Conservation (phyloP, 495 filamentous ascomycete species). For the Chaetomium tenue region DNA sequence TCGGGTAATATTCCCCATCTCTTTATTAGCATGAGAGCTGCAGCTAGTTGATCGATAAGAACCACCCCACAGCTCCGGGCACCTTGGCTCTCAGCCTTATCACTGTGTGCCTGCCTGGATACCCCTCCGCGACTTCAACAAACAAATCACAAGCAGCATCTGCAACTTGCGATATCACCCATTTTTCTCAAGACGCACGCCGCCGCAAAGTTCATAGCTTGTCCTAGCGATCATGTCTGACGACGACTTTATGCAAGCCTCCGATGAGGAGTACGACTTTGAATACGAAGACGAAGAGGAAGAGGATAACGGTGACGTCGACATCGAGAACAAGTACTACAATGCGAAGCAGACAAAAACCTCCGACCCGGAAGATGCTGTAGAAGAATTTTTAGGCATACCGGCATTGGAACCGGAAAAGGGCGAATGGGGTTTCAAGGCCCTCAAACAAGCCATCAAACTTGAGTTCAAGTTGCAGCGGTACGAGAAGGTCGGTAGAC, state of each 20-base stretch:
- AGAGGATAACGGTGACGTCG: conserved; percentile 81
- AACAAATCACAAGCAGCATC: neutral
- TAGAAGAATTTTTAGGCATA: conserved; percentile 86
- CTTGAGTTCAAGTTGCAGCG: conserved; percentile 84
- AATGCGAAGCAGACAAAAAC: conserved; percentile 97
- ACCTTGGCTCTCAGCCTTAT: conserved; percentile 18
- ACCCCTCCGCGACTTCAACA: neutral
- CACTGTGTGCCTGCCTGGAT: conserved; percentile 12
- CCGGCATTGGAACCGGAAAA: conserved; percentile 81
- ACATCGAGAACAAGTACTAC: conserved; percentile 99
- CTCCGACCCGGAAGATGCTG: conserved; percentile 79
- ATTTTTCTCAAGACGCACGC: neutral
- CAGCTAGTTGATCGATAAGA: conserved; percentile 29
- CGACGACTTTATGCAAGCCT: conserved; percentile 98
- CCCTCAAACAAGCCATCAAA: conserved; percentile 95
- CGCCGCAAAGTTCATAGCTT: neutral
- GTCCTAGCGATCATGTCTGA: conserved; percentile 71
- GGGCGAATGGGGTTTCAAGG: conserved; percentile 98
- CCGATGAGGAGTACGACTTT: conserved; percentile 94
- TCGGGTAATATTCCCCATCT: neutral
- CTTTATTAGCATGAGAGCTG: neutral
- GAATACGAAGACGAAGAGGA: conserved; percentile 93
- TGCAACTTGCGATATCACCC: neutral
- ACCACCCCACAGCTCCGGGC: conserved; percentile 25
- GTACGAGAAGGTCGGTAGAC: conserved; percentile 68